Evolutionary conservation across 1,284 basidiomycete genomes (phyloP), one percentile per base, ranked within the genome.

Genomic region (Cryptococcus amylolentus): DNA sequence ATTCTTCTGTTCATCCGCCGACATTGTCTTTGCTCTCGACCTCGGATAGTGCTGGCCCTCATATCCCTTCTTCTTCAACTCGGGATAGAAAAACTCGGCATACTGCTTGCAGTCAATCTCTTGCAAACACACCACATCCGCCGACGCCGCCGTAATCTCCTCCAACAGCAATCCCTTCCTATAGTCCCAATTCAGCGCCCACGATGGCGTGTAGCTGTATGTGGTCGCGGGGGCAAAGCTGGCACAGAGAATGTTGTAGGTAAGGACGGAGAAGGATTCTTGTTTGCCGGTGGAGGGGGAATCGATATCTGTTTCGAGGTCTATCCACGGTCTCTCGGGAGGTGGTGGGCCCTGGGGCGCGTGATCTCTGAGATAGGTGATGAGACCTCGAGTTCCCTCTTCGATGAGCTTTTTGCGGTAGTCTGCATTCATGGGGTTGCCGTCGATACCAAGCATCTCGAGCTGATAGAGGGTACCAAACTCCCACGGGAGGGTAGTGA

Each of bases 141-240:
- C 84, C 45, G 87, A 83, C 66, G 91, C 88, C 64, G 84, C 84
- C 77, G 88, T 83, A 49, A 98, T 81, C 79, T 98, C 94, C 52
- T 87, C 84, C 65, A 97, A 72, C 64, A 99, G 93, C 57, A 91
- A 81, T 62, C 92, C 88, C 77, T 92, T 94, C 59, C 96, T 85
- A 75, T 96, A 98, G 44, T 89, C 86, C 96, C 96, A 99, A 42
- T 85, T 82, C 39, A 99, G 81, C 0, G 96, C 96, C 94, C 95
- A 98, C 5, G 87, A 84, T 1, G 96, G 95, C 0, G 95, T 98
- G 78, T 99, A 99, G 10, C 92, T 93, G 77, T 98, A 98, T 77
- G 97, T 80, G 62, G 86, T 83, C 67, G 88, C 84, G 26, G 95
- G 95, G 16, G 96, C 96, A 70, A 86, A 89, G 71, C 86, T 85